A percentile compares a stretch with the other conserved stretches of the same genome.
These are phyloP conservation scores for Euphorbia tirucalli DNA, from an alignment of 345 rosid genomes.

Conservation along the genomic window DNA sequence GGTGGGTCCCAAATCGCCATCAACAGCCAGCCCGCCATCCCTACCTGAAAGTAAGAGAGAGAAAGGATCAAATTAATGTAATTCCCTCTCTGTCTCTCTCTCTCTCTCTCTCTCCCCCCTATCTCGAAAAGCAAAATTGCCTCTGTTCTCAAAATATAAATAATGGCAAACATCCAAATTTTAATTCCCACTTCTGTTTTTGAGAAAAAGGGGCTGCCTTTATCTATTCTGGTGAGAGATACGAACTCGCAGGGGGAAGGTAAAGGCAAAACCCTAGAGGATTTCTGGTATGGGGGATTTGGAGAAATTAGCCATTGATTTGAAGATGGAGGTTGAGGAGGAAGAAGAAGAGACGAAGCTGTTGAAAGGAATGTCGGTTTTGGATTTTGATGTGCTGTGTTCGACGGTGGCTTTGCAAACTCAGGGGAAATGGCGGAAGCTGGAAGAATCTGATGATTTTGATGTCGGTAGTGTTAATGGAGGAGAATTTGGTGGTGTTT, in stretches of 20 bases:
- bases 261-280: neutral
- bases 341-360: slow-evolving; percentile 43
- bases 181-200: neutral
- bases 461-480: slow-evolving; percentile 36
- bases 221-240: too few relatives aligned
- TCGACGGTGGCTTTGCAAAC: slow-evolving; percentile 90
- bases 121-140: neutral
- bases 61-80: neutral
- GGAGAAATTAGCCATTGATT: slow-evolving; percentile 7
- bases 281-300: slow-evolving; percentile 19
- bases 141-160: neutral
- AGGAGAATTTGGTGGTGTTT: slow-evolving; percentile 60
- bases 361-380: slow-evolving; percentile 58
- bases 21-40: slow-evolving; percentile 9
- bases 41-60: neutral
- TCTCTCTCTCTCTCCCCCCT: neutral
- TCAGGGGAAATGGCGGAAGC: slow-evolving; percentile 73
- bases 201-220: slow-evolving; percentile 1
- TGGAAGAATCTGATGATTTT: slow-evolving; percentile 31
- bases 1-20: slow-evolving; percentile 11
- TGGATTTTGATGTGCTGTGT: slow-evolving; percentile 89
- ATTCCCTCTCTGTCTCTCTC: neutral
- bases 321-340: slow-evolving; percentile 8
- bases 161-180: neutral
- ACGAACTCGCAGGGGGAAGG: too few relatives aligned